These are phyloP conservation scores for Pinus albicaulis DNA, from an alignment of 75 land plant species.

Conservation along the genomic window DNA sequence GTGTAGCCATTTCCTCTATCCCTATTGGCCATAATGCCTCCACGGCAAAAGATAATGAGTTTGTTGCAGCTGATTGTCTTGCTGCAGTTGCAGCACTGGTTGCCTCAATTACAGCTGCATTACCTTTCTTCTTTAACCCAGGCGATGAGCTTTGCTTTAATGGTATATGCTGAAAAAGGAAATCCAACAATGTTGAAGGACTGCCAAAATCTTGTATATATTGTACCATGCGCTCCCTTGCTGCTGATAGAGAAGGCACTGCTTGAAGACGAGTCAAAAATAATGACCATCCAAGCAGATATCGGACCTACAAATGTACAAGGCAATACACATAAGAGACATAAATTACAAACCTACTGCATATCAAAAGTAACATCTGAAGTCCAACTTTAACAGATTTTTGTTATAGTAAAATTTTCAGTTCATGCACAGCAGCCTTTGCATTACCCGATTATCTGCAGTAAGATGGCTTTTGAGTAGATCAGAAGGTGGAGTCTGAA, in stretches of 20 bases:
- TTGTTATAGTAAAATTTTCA: background rate
- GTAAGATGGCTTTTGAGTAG: slow-evolving; percentile 49
- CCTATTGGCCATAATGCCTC: slow-evolving; percentile 81
- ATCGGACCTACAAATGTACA: slow-evolving; percentile 56
- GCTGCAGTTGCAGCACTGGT: slow-evolving; percentile 63
- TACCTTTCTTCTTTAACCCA: slow-evolving; percentile 45
- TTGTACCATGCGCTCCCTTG: slow-evolving; percentile 76
- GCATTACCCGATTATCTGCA: slow-evolving; percentile 58
- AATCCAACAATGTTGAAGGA: slow-evolving; percentile 59
- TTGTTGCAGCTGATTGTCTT: slow-evolving; percentile 44
- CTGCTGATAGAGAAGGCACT: slow-evolving; percentile 44
- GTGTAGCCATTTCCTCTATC: slow-evolving; percentile 43
- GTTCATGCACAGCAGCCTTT: background rate
- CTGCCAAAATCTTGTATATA: slow-evolving; percentile 58
- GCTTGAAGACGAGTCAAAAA: slow-evolving; percentile 66
- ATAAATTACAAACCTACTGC: background rate
- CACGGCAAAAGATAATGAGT: slow-evolving; percentile 63
- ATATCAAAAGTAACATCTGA: background rate
- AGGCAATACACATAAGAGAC: background rate
- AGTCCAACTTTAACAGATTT: background rate
- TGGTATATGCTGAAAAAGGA: slow-evolving; percentile 84
- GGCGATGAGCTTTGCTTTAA: slow-evolving; percentile 22
- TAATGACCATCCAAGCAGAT: slow-evolving; percentile 87
- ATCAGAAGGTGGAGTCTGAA: slow-evolving; percentile 44
- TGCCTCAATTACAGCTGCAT: slow-evolving; percentile 27